phyloP scores from a whole-genome alignment of 768 basidiomycete genomes.

The Kwoniella heveanensis region DNA sequence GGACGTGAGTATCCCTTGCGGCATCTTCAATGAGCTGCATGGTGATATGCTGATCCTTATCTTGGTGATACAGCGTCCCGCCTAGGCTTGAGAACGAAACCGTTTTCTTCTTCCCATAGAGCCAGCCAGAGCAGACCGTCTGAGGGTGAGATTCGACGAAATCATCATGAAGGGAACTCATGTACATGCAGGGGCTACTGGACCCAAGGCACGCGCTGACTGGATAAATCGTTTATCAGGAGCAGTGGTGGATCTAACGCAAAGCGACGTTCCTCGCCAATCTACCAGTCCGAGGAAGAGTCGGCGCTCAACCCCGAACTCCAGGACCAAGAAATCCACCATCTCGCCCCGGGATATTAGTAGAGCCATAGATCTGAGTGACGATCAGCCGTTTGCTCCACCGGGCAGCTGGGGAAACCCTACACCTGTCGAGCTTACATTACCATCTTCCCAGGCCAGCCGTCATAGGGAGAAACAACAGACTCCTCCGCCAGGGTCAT shows the following conservation, averaged over 20 bases:
- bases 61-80: constrained; percentile 6
- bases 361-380: neutral
- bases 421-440: neutral
- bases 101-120: neutral
- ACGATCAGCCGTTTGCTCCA: neutral
- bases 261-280: neutral
- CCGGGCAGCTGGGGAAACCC: constrained; percentile 6
- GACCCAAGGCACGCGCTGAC: too few relatives aligned
- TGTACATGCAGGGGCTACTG: too few relatives aligned
- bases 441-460: neutral
- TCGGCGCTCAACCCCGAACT: neutral
- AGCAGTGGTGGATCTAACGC: neutral
- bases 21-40: neutral
- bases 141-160: neutral
- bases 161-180: too few relatives aligned
- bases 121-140: neutral
- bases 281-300: neutral
- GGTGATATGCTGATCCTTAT: neutral
- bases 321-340: neutral
- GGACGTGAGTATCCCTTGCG: constrained; percentile 16
- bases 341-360: neutral
- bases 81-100: neutral
- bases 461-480: neutral
- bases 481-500: neutral
- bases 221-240: too few relatives aligned